Base-by-base conservation (phyloP, 139 green algal genomes). In the Yamagishiella unicocca region DNA sequence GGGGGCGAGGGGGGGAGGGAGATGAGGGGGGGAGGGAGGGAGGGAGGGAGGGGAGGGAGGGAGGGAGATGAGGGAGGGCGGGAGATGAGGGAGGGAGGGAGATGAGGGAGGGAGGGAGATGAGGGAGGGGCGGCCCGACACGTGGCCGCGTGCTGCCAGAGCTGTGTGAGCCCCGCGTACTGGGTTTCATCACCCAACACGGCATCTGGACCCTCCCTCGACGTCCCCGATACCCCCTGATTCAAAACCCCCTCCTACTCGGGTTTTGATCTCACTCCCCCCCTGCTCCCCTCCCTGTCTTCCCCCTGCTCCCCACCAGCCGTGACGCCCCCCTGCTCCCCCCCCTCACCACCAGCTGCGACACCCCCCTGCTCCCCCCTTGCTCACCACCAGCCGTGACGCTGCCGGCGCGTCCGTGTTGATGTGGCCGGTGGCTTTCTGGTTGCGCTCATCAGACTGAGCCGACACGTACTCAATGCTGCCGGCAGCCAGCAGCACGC, bases 401-500 rank as follows among this genome's bases (percentile, higher is more conserved):
- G 22, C 70, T 40, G 42, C 70, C 37, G 70, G 38, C 42, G 38
- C 70, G 14, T 54, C 70, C 27, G 40, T 14, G 27, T 78, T 27
- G 21, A 43, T 58, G 38, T 54, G 40, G 40, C 25, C 9, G 38
- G 40, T 45, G 61, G 38, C 38, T 35, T 40, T 38, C 27, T 62
- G 40, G 45, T 29, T 27, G 5, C 8, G 10, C 31, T 40, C n/a
- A 17, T 43, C 80, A n/a, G 21, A 21, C 53, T n/a, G 1, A 7
- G 43, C 80, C 17, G 42, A 31, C 19, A 46, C n/a, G 17, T 54
- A 79, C 81, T 87, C 64, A 1, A 58, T 8, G 25, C 45, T 55
- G 64, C 81, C 81, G 17, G 45, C 40, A 29, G 3, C 5, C 66
- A 90, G 55, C 78, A 90, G 66, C 78, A 86, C 50, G 0, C 14